Evolutionary conservation across 257 asterid genomes (phyloP), one percentile per base, ranked within the genome.

Genomic region (Catharanthus roseus): DNA sequence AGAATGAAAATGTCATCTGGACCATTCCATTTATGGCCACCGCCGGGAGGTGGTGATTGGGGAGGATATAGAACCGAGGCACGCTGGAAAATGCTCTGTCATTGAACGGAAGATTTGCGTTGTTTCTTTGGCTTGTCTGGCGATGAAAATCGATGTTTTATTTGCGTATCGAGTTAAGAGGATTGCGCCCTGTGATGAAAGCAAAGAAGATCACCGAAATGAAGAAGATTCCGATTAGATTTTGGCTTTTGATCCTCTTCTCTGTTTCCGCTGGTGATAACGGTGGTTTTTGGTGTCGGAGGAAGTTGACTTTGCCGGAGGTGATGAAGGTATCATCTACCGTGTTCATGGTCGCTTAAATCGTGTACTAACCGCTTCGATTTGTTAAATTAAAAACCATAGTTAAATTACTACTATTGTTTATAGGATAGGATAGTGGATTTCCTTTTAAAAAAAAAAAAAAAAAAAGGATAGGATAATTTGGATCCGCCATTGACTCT

Each of bases 251-350:
- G 50, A 47, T n/a, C n/a, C n/a, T n/a, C n/a, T n/a, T n/a, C n/a
- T n/a, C n/a, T n/a, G n/a, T n/a, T n/a, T n/a, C n/a, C 3, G 47
- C n/a, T 3, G 47, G 18, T 6, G 50, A 16, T 29, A 16, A 9
- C 28, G 12, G 34, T 15, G 39, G 57, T 4, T 12, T 31, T 51
- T 51, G 51, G 49, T 13, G 28, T 51, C 53, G 15, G 41, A 74
- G 36, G 68, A 74, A 72, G 38, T 5, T 66, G 77, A 74, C 68
- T 34, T 74, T 44, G 51, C 51, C 19, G 51, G 68, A 11, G 61
- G 67, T 21, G 61, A 34, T 12, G 41, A 55, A 28, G 61, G 68
- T 7, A 19, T 42, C 65, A 34, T 34, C 29, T 26, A 49, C 9
- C 4, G 65, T 11, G 13, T 16, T 42, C 67, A 56, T 39, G 39